Conservation (phyloP, 768 basidiomycete genomes). For the Lentinula aciculospora region DNA sequence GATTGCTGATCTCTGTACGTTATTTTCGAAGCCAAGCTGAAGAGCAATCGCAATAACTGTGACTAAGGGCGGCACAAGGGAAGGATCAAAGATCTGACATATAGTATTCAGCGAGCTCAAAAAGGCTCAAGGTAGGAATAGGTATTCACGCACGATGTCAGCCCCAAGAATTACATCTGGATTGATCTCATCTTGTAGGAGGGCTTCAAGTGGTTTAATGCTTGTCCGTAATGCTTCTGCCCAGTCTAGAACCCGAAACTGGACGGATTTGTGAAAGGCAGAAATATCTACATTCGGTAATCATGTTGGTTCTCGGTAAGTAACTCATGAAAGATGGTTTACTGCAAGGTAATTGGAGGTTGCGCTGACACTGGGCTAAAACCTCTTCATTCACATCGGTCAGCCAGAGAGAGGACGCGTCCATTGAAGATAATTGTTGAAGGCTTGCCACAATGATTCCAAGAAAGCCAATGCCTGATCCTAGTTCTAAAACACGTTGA, state of each 20-base stretch:
- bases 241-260: conserved; percentile 60
- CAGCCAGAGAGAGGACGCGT: conserved; percentile 31
- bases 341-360: conserved; percentile 67
- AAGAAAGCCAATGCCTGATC: conserved; percentile 72
- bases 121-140: neutral
- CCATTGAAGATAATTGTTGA: conserved; percentile 29
- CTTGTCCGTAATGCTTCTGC: conserved; percentile 40
- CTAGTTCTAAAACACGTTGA: conserved; percentile 62
- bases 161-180: conserved; percentile 66
- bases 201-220: conserved; percentile 16
- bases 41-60: conserved; percentile 42
- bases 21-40: conserved; percentile 13
- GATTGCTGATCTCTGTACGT: conserved; percentile 24
- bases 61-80: conserved; percentile 52
- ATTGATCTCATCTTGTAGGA: conserved; percentile 36
- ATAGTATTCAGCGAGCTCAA: neutral
- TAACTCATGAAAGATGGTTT: conserved; percentile 1
- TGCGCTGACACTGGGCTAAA: conserved; percentile 52
- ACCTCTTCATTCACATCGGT: conserved; percentile 67
- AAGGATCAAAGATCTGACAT: conserved; percentile 62
- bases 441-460: conserved; percentile 57
- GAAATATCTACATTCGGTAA: conserved; percentile 45
- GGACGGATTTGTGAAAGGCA: conserved; percentile 38
- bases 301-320: neutral
- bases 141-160: conserved; percentile 44